These are phyloP conservation scores for Helminthosporium solani DNA, from an alignment of 2,329 filamentous ascomycete genomes.

Conservation along the genomic window DNA sequence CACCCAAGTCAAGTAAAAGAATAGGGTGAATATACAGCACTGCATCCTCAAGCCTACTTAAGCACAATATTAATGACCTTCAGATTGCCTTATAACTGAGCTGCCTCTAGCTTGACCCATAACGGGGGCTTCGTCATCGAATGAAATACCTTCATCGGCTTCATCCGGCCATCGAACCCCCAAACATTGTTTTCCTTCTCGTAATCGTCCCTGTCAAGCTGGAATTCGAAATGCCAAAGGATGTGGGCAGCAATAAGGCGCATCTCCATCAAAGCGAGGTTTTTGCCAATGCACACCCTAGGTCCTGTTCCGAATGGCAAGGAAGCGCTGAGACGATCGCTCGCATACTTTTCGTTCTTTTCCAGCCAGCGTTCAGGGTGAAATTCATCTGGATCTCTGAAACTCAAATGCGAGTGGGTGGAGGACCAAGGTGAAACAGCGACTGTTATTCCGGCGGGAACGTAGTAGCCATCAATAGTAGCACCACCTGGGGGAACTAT, in stretches of 20 bases:
- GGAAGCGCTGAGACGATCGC: constrained; percentile 1
- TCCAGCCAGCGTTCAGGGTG: constrained; percentile 1
- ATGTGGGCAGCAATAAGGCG: constrained; percentile 13
- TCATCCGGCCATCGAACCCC: constrained; percentile 4
- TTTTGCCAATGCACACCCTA: constrained; percentile 4
- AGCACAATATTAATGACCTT: neutral
- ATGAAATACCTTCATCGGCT: constrained; percentile 8
- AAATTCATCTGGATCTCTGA: constrained; percentile 1
- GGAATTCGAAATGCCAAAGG: constrained; percentile 14
- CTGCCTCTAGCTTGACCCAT: neutral
- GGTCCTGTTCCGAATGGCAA: constrained; percentile 4
- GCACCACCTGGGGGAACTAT: neutral
- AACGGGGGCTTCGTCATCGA: constrained; percentile 6
- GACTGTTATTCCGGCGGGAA: neutral
- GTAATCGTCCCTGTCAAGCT: neutral
- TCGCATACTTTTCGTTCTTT: neutral
- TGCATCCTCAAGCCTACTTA: too few species aligned
- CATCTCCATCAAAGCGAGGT: constrained; percentile 23
- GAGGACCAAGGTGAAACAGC: neutral
- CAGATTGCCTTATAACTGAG: neutral
- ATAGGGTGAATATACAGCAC: too few species aligned
- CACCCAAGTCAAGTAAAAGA: too few species aligned
- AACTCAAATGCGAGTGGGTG: neutral
- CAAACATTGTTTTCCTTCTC: constrained; percentile 1
- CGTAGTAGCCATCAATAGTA: neutral